A percentile compares a stretch with the other conserved stretches of the same genome.
These are phyloP conservation scores for Yueomyces sp. DNA, from an alignment of 1,139 yeast species.

Conservation along the genomic window DNA sequence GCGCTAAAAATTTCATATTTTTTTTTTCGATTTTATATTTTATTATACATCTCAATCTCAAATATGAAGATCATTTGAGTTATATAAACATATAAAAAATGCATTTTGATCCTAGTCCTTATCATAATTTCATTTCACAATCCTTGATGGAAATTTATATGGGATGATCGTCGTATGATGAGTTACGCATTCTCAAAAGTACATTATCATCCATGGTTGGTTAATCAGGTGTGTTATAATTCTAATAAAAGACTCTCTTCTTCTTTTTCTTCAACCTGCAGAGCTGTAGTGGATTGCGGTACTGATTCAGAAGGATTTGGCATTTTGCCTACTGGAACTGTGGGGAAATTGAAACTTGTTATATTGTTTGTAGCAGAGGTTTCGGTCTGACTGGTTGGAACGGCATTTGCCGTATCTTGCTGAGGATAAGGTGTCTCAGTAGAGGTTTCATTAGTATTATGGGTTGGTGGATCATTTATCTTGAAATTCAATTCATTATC, in stretches of 20 bases:
- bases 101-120: too few species aligned
- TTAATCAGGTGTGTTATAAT: slow-evolving; percentile 10
- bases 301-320: slow-evolving; percentile 5
- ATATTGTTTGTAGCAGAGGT: slow-evolving; percentile 12
- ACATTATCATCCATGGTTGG: too few species aligned
- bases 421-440: not conserved
- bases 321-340: slow-evolving; percentile 26
- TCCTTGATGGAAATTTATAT: too few species aligned
- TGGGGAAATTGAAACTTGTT: slow-evolving; percentile 28
- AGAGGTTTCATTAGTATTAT: not conserved
- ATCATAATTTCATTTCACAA: too few species aligned
- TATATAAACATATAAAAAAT: too few species aligned
- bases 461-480: slow-evolving; percentile 3
- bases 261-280: slow-evolving; percentile 3
- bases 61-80: too few species aligned
- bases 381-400: not conserved
- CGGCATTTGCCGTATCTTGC: not conserved
- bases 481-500: slow-evolving; percentile 8
- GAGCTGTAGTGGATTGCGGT: not conserved
- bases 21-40: not conserved
- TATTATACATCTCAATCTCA: too few species aligned
- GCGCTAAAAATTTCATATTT: not conserved
- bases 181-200: too few species aligned
- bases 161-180: too few species aligned
- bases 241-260: slow-evolving; percentile 26